These are phyloP conservation scores for Prunus armeniaca DNA, from an alignment of 306 rosid genomes.

Conservation along the genomic window DNA sequence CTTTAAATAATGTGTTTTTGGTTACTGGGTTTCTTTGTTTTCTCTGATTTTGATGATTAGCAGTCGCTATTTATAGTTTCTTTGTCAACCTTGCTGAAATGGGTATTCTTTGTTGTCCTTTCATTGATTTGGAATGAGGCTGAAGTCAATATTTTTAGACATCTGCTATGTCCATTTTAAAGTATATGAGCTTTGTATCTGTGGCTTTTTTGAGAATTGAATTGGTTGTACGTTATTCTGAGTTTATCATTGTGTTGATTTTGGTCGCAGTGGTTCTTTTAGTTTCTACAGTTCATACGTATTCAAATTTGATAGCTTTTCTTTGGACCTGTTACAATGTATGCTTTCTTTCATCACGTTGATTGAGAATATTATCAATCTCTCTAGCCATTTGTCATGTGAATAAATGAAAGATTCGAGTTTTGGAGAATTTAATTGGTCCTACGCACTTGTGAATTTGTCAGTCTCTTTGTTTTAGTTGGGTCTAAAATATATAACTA, in stretches of 20 bases:
- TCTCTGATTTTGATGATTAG: not conserved
- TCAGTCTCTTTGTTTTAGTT: not conserved
- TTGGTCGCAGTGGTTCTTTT: not conserved
- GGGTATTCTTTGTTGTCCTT: not conserved
- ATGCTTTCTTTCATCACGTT: not conserved
- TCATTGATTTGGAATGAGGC: not conserved
- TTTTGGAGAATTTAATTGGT: not conserved
- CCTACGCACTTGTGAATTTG: not conserved
- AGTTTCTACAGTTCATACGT: not conserved
- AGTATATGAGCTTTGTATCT: not conserved
- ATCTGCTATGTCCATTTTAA: not conserved
- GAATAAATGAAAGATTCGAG: not conserved
- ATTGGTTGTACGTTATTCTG: not conserved
- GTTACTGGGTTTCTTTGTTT: constrained; percentile 5
- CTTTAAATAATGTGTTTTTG: not conserved
- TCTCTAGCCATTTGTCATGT: not conserved
- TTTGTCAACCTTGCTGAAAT: not conserved
- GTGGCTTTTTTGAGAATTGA: not conserved
- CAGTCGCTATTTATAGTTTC: not conserved
- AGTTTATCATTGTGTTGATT: not conserved
- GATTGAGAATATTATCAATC: not conserved
- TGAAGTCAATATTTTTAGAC: not conserved
- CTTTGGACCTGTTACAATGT: not conserved
- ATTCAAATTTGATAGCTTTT: not conserved
- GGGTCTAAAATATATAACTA: not conserved